A percentile compares a stretch with the other conserved stretches of the same genome.
Evolutionary conservation across 1,284 basidiomycete genomes (phyloP).

Genomic region (Boletus semigastroideus): DNA sequence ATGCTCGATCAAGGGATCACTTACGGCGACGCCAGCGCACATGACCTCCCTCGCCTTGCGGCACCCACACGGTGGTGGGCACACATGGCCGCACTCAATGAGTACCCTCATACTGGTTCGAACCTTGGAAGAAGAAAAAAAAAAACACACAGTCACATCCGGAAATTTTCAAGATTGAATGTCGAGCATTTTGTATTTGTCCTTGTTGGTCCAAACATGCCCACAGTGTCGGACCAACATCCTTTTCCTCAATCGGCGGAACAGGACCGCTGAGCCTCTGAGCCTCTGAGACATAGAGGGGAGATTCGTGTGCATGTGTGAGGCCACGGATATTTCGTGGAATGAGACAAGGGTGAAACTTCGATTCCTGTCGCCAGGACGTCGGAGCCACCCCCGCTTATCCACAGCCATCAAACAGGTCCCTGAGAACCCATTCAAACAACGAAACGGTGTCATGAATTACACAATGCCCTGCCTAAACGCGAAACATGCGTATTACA

Average conservation of each 20-base stretch:
- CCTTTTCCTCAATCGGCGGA: too few relatives aligned
- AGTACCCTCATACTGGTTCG: too few relatives aligned
- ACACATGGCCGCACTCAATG: not conserved
- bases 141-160: not conserved
- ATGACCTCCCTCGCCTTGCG: too few relatives aligned
- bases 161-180: too few relatives aligned
- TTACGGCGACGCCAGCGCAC: conserved; percentile 5
- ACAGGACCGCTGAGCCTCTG: not conserved
- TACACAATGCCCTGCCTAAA: conserved; percentile 5
- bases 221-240: conserved; percentile 2
- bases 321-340: not conserved
- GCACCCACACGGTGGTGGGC: too few relatives aligned
- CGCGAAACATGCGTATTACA: conserved; percentile 19
- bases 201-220: conserved; percentile 2
- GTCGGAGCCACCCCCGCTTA: not conserved
- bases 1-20: not conserved
- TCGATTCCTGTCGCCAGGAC: not conserved
- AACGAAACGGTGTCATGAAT: conserved; percentile 4
- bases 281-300: not conserved
- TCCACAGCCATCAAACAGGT: not conserved
- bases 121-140: not conserved
- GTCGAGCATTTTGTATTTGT: not conserved
- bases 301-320: too few relatives aligned
- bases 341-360: not conserved
- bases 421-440: not conserved